Base-by-base conservation (phyloP, 1,139 yeast species). In the Candida labiduridarum region DNA sequence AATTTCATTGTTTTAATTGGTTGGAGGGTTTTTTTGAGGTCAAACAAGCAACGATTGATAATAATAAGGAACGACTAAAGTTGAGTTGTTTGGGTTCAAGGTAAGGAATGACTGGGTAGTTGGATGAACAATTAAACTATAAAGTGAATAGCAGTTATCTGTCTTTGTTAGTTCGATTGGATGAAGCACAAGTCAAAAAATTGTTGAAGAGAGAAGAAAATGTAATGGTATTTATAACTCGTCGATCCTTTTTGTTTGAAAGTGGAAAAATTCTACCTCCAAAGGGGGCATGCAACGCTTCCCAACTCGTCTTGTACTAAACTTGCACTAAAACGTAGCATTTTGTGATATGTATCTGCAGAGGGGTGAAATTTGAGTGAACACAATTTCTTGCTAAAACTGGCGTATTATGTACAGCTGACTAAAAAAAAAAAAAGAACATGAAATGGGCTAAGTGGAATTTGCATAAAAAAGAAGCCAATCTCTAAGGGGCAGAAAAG, bases 1-100 rank as follows among this genome's bases (percentile, higher is more conserved):
- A 48, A 47, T 39, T 50, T 50, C 53, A 51, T 48, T 18, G 36
- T 35, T 31, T 25, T 34, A 41, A 19, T 22, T 22, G 4, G 25
- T 22, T 4, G 7, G 25, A 22, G 25, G 25, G 25, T 39, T 25
- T 18, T 31, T 30, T 19, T 25, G 25, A 22, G 7, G 25, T 4
- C 8, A 44, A 44, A 25, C 39, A 34, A 22, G 27, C 14, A 25
- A 44, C 38, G 30, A 29, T 44, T 29, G 40, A 35, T n/a, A 15
- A 44, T 34, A 18, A 35, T 34, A 44, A 44, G 46, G 46, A 44
- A 30, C 38, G 47, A 45, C 47, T 45, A 45, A 38, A 18, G 47
- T 45, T 45, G 47, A 31, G 35, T 30, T 19, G 25, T 18, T 33
- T 30, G 12, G 10, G n/a, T 18, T 30, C n/a, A 22, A 22, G 14